Base-by-base conservation (phyloP, 495 filamentous ascomycete species). In the Talaromyces stipitatus region DNA sequence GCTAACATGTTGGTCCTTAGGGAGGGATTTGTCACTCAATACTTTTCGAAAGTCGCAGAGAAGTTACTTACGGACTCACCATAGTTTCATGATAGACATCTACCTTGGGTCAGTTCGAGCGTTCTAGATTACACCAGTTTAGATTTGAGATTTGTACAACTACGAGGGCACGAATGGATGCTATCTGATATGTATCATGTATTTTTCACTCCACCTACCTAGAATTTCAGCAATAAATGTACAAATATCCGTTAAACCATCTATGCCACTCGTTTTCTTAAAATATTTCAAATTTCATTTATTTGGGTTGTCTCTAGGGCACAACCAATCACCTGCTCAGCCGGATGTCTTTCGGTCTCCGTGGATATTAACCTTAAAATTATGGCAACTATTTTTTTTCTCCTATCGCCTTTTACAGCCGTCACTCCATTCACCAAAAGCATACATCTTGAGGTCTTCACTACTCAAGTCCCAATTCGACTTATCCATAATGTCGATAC, bases 71-170 rank as follows among this genome's bases (percentile, higher is more conserved):
- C 33, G 36, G 27, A 43, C 30, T 3, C 30, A n/a, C 26, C 54
- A 22, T 45, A 29, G 30, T 48, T 18, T 41, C 36, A 41, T 41
- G 36, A 41, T 41, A 41, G 36, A 41, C n/a, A 41, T n/a, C n/a
- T 8, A 41, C 18, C 12, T 41, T 18, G 16, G n/a, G 18, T 41
- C 36, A 41, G 7, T 41, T 41, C 18, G 63, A 80, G 82, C 3
- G 81, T 82, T 14, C n/a, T 85, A 86, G 61, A 82, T n/a, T n/a
- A 86, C 65, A 84, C 12, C n/a, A 14, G 4, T 47, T 46, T 22
- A 22, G 20, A 47, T 22, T 11, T 26, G 12, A 10, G 24, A n/a
- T 10, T 10, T 47, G 43, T 47, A 47, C 43, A 26, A 63, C 81
- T 12, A 41, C 36, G 36, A 41, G 9, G 36, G 18, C n/a, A 41